Evolutionary conservation across 1,139 yeast genomes (phyloP).

Genomic region (Geotrichum candidum): DNA sequence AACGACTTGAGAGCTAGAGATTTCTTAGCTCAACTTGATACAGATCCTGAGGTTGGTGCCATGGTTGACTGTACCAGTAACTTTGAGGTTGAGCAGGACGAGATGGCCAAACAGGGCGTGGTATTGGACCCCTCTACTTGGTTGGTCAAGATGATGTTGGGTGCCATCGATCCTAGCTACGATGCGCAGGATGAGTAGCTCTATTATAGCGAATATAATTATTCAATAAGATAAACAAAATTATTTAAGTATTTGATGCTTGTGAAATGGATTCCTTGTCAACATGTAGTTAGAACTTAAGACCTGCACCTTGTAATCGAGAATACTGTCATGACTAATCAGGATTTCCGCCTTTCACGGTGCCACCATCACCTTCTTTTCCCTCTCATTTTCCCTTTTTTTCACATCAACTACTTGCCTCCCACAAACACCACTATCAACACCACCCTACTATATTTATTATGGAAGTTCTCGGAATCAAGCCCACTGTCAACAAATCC

Average conservation of each 20-base stretch:
- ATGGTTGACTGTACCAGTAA: conserved; percentile 35
- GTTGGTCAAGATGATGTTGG: conserved; percentile 33
- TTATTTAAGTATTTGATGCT: neutral
- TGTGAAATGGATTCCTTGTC: neutral
- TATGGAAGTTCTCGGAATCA: conserved; percentile 60
- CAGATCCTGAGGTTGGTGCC: conserved; percentile 31
- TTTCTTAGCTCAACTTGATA: conserved; percentile 30
- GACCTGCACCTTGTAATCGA: neutral
- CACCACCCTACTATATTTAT: neutral
- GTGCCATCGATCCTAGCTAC: conserved; percentile 32
- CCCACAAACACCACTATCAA: neutral
- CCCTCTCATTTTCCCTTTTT: neutral
- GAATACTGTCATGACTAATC: neutral
- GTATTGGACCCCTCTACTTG: conserved; percentile 32
- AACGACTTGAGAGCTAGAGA: conserved; percentile 33
- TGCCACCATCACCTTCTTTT: neutral
- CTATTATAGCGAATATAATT: neutral
- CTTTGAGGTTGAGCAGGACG: conserved; percentile 35
- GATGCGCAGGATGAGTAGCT: conserved; percentile 30
- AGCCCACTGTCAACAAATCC: conserved; percentile 29
- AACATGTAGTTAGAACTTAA: neutral
- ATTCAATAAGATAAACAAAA: neutral
- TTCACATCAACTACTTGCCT: neutral
- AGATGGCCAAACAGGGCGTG: conserved; percentile 33
- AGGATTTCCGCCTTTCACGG: neutral